phyloP scores from a whole-genome alignment of 164 flowering plant species.

The Protea cynaroides region DNA sequence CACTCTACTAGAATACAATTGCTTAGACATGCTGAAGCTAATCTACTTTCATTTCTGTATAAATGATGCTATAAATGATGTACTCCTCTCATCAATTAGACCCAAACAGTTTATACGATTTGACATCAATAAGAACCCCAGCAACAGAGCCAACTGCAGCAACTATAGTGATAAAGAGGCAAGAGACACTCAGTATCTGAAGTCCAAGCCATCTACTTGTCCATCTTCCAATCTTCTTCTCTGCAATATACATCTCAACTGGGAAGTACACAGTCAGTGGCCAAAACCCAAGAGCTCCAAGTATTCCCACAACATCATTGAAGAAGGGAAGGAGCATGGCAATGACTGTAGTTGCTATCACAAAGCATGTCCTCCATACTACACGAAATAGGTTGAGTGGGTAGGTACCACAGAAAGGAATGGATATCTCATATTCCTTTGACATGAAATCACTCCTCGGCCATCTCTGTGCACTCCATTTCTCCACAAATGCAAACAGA shows the following conservation, averaged over 20 bases:
- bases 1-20: too few relatives aligned
- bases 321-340: conserved; percentile 75
- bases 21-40: too few relatives aligned
- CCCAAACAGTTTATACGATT: conserved; percentile 50
- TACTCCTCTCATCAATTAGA: conserved; percentile 16
- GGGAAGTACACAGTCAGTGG: conserved; percentile 55
- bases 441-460: conserved; percentile 36
- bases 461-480: conserved; percentile 43
- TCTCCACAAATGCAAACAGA: conserved; percentile 56
- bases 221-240: conserved; percentile 38
- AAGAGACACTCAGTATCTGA: conserved; percentile 39
- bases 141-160: conserved; percentile 57
- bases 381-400: conserved; percentile 47
- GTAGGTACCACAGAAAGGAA: conserved; percentile 35
- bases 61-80: too few relatives aligned
- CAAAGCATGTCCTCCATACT: conserved; percentile 54
- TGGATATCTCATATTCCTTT: conserved; percentile 31
- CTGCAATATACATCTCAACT: conserved; percentile 49
- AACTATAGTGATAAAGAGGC: conserved; percentile 40
- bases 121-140: conserved; percentile 51
- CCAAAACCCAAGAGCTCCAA: conserved; percentile 73
- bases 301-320: conserved; percentile 63
- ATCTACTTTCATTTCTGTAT: too few relatives aligned
- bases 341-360: conserved; percentile 37
- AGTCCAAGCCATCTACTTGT: conserved; percentile 39